phyloP scores from a whole-genome alignment of 2,329 filamentous ascomycete genomes.

The Diaporthe humulicola region DNA sequence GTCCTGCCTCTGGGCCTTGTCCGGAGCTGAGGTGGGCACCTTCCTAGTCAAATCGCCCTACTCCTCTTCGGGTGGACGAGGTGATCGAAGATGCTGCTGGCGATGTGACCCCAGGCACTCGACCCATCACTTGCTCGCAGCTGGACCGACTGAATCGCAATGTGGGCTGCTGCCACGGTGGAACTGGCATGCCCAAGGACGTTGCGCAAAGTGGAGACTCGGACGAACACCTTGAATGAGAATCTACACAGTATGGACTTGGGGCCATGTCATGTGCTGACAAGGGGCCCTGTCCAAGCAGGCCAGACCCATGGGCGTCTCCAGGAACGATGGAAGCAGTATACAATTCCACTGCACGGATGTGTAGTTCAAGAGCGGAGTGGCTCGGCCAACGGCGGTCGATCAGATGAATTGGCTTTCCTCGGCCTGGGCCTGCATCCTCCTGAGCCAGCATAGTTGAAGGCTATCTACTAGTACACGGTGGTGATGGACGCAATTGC shows the following conservation, averaged over 20 bases:
- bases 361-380: not conserved
- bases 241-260: not conserved
- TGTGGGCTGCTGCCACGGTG: not conserved
- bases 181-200: not conserved
- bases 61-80: not conserved
- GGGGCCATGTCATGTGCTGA: not conserved
- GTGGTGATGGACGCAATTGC: not conserved
- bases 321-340: not conserved
- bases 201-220: conserved; percentile 10
- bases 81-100: not conserved
- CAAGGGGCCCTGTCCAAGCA: not conserved
- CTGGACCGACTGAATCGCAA: conserved; percentile 6
- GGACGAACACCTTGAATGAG: conserved; percentile 19
- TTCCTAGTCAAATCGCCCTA: not conserved
- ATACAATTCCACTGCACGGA: not conserved
- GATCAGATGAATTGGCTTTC: not conserved
- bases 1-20: not conserved
- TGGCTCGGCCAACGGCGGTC: not conserved
- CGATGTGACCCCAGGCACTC: conserved; percentile 4
- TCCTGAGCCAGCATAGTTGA: not conserved
- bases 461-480: not conserved
- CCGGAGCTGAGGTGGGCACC: too few species aligned
- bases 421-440: not conserved
- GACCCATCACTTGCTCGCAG: not conserved
- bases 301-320: not conserved